These are phyloP conservation scores for Cladophialophora chaetospira DNA, from an alignment of 2,329 filamentous ascomycete genomes.

Conservation along the genomic window DNA sequence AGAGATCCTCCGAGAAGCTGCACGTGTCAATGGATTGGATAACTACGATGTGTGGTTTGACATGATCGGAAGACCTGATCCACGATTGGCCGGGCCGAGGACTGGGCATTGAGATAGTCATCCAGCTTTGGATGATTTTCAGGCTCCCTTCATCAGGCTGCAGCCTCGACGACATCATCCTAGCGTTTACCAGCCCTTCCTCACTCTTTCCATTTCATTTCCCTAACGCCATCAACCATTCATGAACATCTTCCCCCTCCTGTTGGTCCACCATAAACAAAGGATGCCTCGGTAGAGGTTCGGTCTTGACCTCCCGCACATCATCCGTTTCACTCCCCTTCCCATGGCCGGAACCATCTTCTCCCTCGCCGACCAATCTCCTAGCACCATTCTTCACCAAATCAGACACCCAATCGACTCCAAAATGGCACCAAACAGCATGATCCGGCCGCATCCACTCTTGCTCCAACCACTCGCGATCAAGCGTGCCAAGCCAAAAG, in stretches of 20 bases:
- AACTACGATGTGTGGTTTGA: constrained; percentile 10
- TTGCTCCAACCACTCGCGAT: not conserved
- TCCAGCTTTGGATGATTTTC: too few relatives aligned
- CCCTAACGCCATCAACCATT: not conserved
- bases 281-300: not conserved
- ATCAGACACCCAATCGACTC: not conserved
- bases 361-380: not conserved
- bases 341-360: not conserved
- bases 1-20: constrained; percentile 3
- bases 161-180: not conserved
- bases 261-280: not conserved
- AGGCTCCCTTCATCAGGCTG: too few relatives aligned
- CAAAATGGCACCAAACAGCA: not conserved
- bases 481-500: not conserved
- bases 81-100: not conserved
- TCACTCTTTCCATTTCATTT: not conserved
- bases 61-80: constrained; percentile 6
- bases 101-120: too few relatives aligned
- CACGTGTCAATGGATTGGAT: not conserved
- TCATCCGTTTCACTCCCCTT: not conserved
- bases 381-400: not conserved
- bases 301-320: not conserved
- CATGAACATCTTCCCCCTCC: not conserved
- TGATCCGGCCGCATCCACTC: constrained; percentile 5
- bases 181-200: not conserved